A percentile compares a stretch with the other conserved stretches of the same genome.
phyloP scores from a whole-genome alignment of 495 filamentous ascomycete genomes.

The Cenococcum geophilum region DNA sequence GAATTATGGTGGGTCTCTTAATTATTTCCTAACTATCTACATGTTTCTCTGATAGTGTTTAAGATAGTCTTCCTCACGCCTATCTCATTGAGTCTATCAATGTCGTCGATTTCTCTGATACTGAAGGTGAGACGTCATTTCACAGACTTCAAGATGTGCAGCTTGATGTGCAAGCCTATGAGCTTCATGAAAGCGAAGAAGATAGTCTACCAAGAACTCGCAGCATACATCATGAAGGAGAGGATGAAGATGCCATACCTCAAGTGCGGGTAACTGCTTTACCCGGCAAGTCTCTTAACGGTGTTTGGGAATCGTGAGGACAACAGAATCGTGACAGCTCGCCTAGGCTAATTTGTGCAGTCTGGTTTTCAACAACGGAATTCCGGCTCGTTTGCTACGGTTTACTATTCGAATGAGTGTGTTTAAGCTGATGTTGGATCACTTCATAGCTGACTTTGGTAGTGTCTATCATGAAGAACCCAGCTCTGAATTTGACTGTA shows the following conservation, averaged over 20 bases:
- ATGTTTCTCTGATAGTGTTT: not conserved
- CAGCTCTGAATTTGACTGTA: slow-evolving; percentile 24
- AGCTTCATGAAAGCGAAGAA: slow-evolving; percentile 14
- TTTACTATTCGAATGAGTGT: slow-evolving; percentile 46
- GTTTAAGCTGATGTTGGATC: slow-evolving; percentile 3
- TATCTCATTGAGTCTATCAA: slow-evolving; percentile 29
- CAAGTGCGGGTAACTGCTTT: slow-evolving; percentile 37
- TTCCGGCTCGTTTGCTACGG: slow-evolving; percentile 43
- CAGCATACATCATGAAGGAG: not conserved
- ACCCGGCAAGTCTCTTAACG: slow-evolving; percentile 42
- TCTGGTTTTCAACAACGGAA: slow-evolving; percentile 45
- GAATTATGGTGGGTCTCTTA: slow-evolving; percentile 5
- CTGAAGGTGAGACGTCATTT: slow-evolving; percentile 3
- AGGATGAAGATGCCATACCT: slow-evolving; percentile 16
- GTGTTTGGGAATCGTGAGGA: slow-evolving; percentile 48
- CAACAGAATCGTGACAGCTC: not conserved
- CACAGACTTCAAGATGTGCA: slow-evolving; percentile 21
- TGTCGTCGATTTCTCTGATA: slow-evolving; percentile 31
- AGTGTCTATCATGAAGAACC: slow-evolving; percentile 25
- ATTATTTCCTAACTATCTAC: not conserved
- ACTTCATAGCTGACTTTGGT: not conserved
- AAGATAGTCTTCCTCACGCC: slow-evolving; percentile 4
- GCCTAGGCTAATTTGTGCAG: slow-evolving; percentile 24
- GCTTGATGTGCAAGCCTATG: slow-evolving; percentile 36
- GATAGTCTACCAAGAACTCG: slow-evolving; percentile 3